phyloP scores from a whole-genome alignment of 768 basidiomycete genomes.

The Imleria badia region DNA sequence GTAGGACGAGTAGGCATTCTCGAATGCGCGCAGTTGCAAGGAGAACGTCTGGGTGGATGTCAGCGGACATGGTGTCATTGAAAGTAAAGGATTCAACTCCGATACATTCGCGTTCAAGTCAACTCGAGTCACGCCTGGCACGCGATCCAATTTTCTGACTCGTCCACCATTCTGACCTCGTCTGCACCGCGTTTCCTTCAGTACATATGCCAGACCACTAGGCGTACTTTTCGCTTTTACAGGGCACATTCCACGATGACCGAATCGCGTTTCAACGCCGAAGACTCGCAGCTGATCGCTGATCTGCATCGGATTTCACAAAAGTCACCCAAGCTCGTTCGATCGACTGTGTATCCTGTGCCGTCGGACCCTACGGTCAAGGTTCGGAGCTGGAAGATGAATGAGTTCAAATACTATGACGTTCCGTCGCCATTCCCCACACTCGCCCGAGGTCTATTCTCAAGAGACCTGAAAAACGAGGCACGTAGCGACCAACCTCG shows the following conservation, averaged over 20 bases:
- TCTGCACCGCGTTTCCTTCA: neutral
- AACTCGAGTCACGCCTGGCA: slow-evolving; percentile 1
- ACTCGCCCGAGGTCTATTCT: slow-evolving; percentile 90
- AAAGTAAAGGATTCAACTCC: too few species aligned
- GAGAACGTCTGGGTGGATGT: too few species aligned
- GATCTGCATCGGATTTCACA: slow-evolving; percentile 53
- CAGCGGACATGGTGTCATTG: too few species aligned
- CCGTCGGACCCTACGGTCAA: slow-evolving; percentile 54
- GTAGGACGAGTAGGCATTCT: too few species aligned
- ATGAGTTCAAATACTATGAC: slow-evolving; percentile 92
- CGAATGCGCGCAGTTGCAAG: too few species aligned
- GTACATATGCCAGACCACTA: slow-evolving; percentile 13
- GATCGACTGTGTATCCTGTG: slow-evolving; percentile 52
- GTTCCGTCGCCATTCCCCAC: slow-evolving; percentile 92
- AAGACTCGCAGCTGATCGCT: slow-evolving; percentile 61
- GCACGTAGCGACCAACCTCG: slow-evolving; percentile 33
- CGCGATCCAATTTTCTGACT: neutral
- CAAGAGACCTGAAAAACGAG: slow-evolving; percentile 44
- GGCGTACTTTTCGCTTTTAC: neutral
- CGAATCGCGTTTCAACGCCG: slow-evolving; percentile 22
- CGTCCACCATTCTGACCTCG: slow-evolving; percentile 2
- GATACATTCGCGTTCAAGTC: neutral
- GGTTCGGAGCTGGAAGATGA: slow-evolving; percentile 94
- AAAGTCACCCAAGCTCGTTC: slow-evolving; percentile 63
- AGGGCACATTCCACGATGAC: slow-evolving; percentile 18